Conservation (phyloP, 768 basidiomycete species). For the Tricholoma matsutake region DNA sequence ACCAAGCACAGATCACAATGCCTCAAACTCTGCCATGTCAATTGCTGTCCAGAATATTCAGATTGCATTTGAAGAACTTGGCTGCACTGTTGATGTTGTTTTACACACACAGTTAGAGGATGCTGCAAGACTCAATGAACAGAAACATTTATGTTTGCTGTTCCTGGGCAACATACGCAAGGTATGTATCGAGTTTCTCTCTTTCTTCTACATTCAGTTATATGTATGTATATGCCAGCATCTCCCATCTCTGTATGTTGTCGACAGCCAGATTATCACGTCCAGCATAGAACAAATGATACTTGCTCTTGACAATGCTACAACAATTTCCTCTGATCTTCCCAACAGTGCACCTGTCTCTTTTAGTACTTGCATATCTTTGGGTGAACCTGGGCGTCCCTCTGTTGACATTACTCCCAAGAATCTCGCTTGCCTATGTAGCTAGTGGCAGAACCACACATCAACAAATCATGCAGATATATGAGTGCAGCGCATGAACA, state of each 20-base stretch:
- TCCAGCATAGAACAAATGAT: not conserved
- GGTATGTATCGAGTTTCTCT: not conserved
- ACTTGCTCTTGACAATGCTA: not conserved
- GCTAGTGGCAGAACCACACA: slow-evolving; percentile 3
- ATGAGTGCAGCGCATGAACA: slow-evolving; percentile 12
- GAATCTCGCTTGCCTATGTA: slow-evolving; percentile 7
- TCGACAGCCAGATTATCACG: not conserved
- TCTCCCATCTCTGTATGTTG: not conserved
- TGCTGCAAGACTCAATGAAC: slow-evolving; percentile 12
- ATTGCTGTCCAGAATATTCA: slow-evolving; percentile 9
- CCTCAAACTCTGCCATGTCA: slow-evolving; percentile 3
- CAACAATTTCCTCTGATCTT: not conserved
- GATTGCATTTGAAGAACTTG: slow-evolving; percentile 8
- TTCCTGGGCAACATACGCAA: not conserved
- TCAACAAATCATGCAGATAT: slow-evolving; percentile 7
- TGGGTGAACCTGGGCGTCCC: not conserved
- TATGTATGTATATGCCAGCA: not conserved
- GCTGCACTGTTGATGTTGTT: slow-evolving; percentile 1
- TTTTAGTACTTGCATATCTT: not conserved
- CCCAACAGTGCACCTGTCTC: not conserved
- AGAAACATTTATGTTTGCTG: slow-evolving; percentile 9
- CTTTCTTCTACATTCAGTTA: not conserved
- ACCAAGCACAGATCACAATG: too few relatives aligned
- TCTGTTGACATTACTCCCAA: slow-evolving; percentile 5
- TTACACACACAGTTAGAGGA: slow-evolving; percentile 14